Evolutionary conservation across 371 early-diverging fungal genomes (phyloP), one percentile per base, ranked within the genome.

Genomic region (Mucor circinelloides): DNA sequence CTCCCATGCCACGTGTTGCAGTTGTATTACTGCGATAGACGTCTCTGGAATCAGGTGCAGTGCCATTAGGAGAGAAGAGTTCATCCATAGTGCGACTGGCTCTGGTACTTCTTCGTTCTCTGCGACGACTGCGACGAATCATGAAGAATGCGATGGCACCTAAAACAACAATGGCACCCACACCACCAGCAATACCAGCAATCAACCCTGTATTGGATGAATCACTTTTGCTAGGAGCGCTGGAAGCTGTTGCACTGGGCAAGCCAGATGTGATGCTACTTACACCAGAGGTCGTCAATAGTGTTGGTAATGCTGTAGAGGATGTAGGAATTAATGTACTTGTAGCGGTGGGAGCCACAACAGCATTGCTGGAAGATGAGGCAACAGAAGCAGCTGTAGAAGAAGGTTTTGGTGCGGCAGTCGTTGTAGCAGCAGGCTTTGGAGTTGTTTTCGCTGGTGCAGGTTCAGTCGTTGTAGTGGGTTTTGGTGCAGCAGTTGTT

Each of bases 111-210:
- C 54, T 60, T 32, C 54, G 23, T 27, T 32, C 63, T 58, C 40
- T 66, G 32, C 70, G 63, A 13, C 64, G 28, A 30, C 66, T 55
- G 40, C 60, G 66, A 50, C 74, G 74, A 23, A 73, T 62, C n/a
- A 66, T 48, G n/a, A 61, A 25, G 3, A 69, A 38, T 5, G 60
- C 64, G 48, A 64, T 27, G 1, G 70, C 74, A n/a, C 63, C 66
- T 21, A 73, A 17, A 8, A 70, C 21, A n/a, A 32, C 52, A 40
- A 57, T 40, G 32, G 64, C 74, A 34, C 42, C 67, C 10, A 70
- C 50, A 40, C 66, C 74, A n/a, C 74, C 74, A n/a, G 67, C 70
- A 60, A 73, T 64, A 36, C 70, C 74, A 30, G 64, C 74, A 32
- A 73, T 66, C 6, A 73, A 23, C 3, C 64, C 67, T 7, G 58